A percentile compares a stretch with the other conserved stretches of the same genome.
phyloP scores from a whole-genome alignment of 2,329 filamentous ascomycete species.

The Colletotrichum plurivorum region DNA sequence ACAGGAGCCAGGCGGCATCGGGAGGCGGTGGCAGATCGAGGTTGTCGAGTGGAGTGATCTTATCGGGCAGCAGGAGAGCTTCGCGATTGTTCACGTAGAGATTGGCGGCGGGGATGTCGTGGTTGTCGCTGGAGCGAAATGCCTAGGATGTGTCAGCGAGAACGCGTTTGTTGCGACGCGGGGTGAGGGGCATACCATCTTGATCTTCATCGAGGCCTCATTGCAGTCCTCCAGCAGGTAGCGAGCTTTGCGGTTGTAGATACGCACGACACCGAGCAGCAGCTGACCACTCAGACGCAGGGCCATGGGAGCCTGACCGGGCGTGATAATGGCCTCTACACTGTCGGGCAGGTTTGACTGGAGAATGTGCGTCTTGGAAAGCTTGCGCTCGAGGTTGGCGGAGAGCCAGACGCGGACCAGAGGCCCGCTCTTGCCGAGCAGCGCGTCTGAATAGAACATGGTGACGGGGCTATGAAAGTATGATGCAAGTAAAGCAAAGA shows the following conservation, averaged over 20 bases:
- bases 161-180: conserved; percentile 3
- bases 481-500: conserved; percentile 5
- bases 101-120: conserved; percentile 86
- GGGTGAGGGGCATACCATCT: conserved; percentile 78
- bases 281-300: conserved; percentile 94
- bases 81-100: conserved; percentile 86
- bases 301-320: conserved; percentile 94
- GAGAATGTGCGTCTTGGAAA: conserved; percentile 95
- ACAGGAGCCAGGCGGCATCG: conserved; percentile 87
- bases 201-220: conserved; percentile 97
- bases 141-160: conserved; percentile 72
- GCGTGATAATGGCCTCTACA: conserved; percentile 94
- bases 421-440: conserved; percentile 96
- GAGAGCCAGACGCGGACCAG: conserved; percentile 98
- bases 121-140: conserved; percentile 93
- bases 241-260: conserved; percentile 96
- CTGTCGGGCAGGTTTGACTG: conserved; percentile 96
- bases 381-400: conserved; percentile 97
- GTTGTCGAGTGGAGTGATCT: conserved; percentile 91
- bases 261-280: conserved; percentile 93
- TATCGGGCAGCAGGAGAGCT: conserved; percentile 90
- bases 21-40: conserved; percentile 84
- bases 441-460: conserved; percentile 98
- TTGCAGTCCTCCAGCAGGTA: conserved; percentile 98
- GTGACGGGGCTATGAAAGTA: conserved; percentile 46